Base-by-base conservation (phyloP, 2,329 filamentous ascomycete genomes). In the Fusarium compactum region DNA sequence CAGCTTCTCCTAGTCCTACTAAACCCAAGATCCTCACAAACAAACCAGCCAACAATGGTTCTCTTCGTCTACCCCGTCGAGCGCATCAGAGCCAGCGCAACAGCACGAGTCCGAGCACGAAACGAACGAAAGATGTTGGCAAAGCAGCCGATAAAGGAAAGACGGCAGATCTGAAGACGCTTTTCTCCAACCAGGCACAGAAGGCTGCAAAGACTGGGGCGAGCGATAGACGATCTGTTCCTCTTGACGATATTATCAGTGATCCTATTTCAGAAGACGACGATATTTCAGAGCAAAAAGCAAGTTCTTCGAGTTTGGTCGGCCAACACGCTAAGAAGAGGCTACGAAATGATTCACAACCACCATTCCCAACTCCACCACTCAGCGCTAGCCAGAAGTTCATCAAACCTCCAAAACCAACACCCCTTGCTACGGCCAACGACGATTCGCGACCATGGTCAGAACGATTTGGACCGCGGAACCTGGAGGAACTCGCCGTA, bases 401-500 rank as follows among this genome's bases (percentile, higher is more conserved):
- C 64, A 76, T 88, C 25, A 83, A 79, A 65, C 86, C 83, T 15
- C 74, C 81, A 11, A 75, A 76, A 27, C 78, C 78, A 16, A 54
- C 71, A 15, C 74, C 74, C 18, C 54, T 75, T 10, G 72, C 73
- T 10, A 68, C 70, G 6, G 43, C 74, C 9, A 82, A 84, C 51
- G 84, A 88, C 38, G 91, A 94, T 70, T 80, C 85, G 51, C 87
- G 91, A 55, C 94, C 95, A 5, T 98, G 95, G 95, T 92, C 92
- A 18, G 95, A 98, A 73, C 89, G 90, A 72, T 98, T 94, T 79
- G 90, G 88, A 4, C 95, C 95, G 0, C 76, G 79, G 5, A 91
- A 87, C 72, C 79, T 98, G 15, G 90, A 94, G 18, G 95, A 98
- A 81, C 84, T 99, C 47, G 95, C 92, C 0, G 95, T 99, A 20